A percentile compares a stretch with the other conserved stretches of the same genome.
These are phyloP conservation scores for Bryoglossum gracile DNA, from an alignment of 495 filamentous ascomycete species.

Conservation along the genomic window DNA sequence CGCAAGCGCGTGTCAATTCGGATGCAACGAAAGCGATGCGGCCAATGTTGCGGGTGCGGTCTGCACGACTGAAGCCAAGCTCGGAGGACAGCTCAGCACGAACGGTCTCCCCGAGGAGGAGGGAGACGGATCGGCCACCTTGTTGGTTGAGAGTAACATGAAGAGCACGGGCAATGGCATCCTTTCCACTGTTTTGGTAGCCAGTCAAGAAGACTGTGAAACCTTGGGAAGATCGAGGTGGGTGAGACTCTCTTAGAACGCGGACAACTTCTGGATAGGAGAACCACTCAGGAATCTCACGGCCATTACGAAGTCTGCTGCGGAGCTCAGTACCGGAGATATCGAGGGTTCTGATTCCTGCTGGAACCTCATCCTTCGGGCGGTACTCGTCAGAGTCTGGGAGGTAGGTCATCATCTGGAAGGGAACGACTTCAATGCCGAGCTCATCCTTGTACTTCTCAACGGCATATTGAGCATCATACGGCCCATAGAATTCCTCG, in stretches of 20 bases:
- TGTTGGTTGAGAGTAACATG: slow-evolving; percentile 99
- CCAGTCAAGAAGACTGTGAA: slow-evolving; percentile 98
- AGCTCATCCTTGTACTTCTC: slow-evolving; percentile 95
- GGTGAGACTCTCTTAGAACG: slow-evolving; percentile 91
- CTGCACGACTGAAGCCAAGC: slow-evolving; percentile 88
- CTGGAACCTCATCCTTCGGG: slow-evolving; percentile 79
- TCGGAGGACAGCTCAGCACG: slow-evolving; percentile 89
- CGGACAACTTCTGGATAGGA: slow-evolving; percentile 98
- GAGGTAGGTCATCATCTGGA: slow-evolving; percentile 99
- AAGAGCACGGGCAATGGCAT: slow-evolving; percentile 87
- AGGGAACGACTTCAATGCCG: slow-evolving; percentile 96
- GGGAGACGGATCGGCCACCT: slow-evolving; percentile 86
- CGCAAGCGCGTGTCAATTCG: slow-evolving; percentile 85
- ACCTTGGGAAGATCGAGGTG: slow-evolving; percentile 78
- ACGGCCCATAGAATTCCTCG: slow-evolving; percentile 94
- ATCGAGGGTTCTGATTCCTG: slow-evolving; percentile 83
- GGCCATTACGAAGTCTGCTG: slow-evolving; percentile 76
- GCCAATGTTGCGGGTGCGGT: slow-evolving; percentile 91
- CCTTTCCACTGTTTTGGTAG: slow-evolving; percentile 94
- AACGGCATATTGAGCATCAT: slow-evolving; percentile 95
- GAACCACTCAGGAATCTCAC: slow-evolving; percentile 98
- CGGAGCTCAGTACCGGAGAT: slow-evolving; percentile 96
- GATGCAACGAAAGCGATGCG: slow-evolving; percentile 95
- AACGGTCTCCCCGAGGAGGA: slow-evolving; percentile 92
- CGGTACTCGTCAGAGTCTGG: slow-evolving; percentile 95